A percentile compares a stretch with the other conserved stretches of the same genome.
Conservation (phyloP, 306 rosid species). For the Quercus agrifolia region DNA sequence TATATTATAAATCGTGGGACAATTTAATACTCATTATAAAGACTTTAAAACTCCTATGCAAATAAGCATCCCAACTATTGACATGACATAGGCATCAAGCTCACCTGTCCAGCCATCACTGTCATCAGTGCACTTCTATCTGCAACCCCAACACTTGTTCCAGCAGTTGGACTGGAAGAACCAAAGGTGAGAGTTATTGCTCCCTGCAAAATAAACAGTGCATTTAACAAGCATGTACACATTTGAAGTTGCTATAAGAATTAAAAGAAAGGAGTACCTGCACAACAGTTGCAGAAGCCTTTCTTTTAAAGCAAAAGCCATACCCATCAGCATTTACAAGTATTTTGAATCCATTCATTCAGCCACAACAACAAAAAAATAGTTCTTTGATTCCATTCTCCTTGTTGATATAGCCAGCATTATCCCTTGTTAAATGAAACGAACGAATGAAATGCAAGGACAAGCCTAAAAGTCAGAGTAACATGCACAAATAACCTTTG, state of each 20-base stretch:
- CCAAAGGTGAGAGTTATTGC: constrained; percentile 59
- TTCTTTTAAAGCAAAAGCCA: constrained; percentile 88
- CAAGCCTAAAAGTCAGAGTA: too few relatives aligned
- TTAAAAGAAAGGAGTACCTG: constrained; percentile 47
- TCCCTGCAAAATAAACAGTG: constrained; percentile 48
- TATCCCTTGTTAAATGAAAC: too few relatives aligned
- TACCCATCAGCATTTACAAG: constrained; percentile 84
- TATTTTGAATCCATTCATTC: constrained; percentile 63
- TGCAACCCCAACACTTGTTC: constrained; percentile 55
- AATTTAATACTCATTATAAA: background rate
- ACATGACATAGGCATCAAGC: constrained; percentile 6
- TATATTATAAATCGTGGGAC: background rate
- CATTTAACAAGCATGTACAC: constrained; percentile 14
- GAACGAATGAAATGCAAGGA: too few relatives aligned
- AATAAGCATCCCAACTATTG: background rate
- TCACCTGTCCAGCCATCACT: constrained; percentile 74
- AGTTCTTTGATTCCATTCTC: too few relatives aligned
- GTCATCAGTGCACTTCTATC: constrained; percentile 71
- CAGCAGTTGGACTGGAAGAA: constrained; percentile 57
- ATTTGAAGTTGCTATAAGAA: background rate
- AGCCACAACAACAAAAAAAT: too few relatives aligned
- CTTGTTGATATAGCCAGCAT: too few relatives aligned
- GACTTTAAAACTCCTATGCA: background rate
- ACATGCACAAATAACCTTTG: too few relatives aligned
- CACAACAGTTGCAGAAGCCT: constrained; percentile 67